Evolutionary conservation across 306 rosid genomes (phyloP).

Genomic region (Begonia fuchsioides): DNA sequence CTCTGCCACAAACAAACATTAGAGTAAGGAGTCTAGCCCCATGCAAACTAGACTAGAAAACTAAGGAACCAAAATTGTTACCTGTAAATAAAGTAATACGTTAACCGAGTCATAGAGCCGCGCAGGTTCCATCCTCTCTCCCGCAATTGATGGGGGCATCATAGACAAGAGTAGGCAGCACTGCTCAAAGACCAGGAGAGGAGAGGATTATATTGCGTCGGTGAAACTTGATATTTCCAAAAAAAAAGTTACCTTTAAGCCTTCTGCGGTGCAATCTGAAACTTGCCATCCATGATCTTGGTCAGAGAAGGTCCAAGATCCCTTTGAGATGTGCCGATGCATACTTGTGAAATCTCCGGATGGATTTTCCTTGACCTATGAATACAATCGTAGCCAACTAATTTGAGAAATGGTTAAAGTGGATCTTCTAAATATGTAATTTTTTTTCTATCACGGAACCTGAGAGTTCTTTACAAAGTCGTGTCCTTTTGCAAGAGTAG

Average conservation of each 20-base stretch:
- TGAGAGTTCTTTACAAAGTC: slow-evolving; percentile 59
- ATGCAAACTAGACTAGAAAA: background rate
- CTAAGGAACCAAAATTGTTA: background rate
- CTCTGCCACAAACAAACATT: slow-evolving; percentile 21
- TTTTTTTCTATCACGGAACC: slow-evolving; percentile 6
- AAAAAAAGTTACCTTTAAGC: slow-evolving; percentile 31
- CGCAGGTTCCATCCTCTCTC: slow-evolving; percentile 51
- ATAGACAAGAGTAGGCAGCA: slow-evolving; percentile 46
- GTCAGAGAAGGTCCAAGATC: slow-evolving; percentile 75
- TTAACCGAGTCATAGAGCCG: slow-evolving; percentile 48
- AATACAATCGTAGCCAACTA: background rate
- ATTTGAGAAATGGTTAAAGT: background rate
- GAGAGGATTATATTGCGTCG: background rate
- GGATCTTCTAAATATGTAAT: background rate
- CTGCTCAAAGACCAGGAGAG: slow-evolving; percentile 11
- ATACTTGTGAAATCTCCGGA: slow-evolving; percentile 42
- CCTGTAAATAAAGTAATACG: slow-evolving; percentile 51
- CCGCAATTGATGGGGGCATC: slow-evolving; percentile 50
- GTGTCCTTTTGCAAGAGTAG: slow-evolving; percentile 37
- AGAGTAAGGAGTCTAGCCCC: background rate
- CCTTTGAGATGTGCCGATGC: slow-evolving; percentile 69
- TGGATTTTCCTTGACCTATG: slow-evolving; percentile 43
- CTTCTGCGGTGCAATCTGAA: slow-evolving; percentile 78
- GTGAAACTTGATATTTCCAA: background rate
- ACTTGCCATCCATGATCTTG: slow-evolving; percentile 84